Evolutionary conservation across 208 protist species (phyloP).

Genomic region (Porcisia hertigi): DNA sequence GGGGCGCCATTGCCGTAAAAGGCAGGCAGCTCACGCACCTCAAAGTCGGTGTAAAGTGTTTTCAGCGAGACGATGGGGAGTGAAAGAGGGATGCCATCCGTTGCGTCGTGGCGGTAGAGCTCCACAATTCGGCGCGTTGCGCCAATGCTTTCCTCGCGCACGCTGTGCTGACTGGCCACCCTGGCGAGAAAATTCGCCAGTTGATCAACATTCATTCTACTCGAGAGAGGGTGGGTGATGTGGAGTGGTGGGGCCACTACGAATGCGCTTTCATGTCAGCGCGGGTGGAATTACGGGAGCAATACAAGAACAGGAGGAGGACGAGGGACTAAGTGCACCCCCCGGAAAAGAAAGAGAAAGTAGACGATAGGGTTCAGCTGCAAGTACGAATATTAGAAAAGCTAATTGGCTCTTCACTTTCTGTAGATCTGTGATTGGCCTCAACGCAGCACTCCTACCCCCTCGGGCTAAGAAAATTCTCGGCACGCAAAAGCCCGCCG

Average conservation of each 20-base stretch:
- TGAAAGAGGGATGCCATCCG: neutral
- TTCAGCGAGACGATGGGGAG: slow-evolving; percentile 70
- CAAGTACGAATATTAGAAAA: too few relatives aligned
- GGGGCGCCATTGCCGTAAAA: slow-evolving; percentile 64
- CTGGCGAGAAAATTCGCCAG: slow-evolving; percentile 11
- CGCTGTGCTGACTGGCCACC: slow-evolving; percentile 6
- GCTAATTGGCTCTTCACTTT: too few relatives aligned
- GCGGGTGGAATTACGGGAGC: neutral
- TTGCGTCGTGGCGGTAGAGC: slow-evolving; percentile 16
- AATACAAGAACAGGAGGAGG: neutral
- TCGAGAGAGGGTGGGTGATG: too few relatives aligned
- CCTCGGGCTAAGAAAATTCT: too few relatives aligned
- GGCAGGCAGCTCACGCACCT: slow-evolving; percentile 78
- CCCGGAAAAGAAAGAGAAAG: too few relatives aligned
- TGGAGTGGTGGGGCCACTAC: neutral
- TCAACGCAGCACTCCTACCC: too few relatives aligned
- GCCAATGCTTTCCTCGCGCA: slow-evolving; percentile 67
- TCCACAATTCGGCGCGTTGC: slow-evolving; percentile 56
- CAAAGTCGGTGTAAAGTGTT: slow-evolving; percentile 87
- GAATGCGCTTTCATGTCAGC: neutral
- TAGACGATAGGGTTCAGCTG: too few relatives aligned
- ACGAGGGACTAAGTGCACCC: too few relatives aligned
- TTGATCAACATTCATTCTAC: neutral
- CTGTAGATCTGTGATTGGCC: too few relatives aligned
- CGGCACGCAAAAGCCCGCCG: too few relatives aligned